These are phyloP conservation scores for Penicillium palitans DNA, from an alignment of 2,329 filamentous ascomycete genomes.

Conservation along the genomic window DNA sequence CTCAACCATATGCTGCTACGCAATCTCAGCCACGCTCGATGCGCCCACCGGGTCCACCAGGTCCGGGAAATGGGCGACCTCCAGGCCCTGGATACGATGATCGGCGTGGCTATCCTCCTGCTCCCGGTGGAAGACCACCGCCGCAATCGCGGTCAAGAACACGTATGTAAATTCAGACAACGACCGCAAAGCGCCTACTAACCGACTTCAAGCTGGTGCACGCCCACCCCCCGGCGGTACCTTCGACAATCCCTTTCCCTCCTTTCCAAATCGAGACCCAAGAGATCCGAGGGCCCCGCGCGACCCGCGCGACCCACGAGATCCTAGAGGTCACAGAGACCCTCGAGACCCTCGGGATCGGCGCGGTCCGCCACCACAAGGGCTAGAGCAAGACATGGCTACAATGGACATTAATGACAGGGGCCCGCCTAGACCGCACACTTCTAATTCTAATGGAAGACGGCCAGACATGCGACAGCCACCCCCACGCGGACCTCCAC, in stretches of 20 bases:
- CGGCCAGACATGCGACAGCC: conserved; percentile 33
- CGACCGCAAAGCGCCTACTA: conserved; percentile 5
- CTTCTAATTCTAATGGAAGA: conserved; percentile 37
- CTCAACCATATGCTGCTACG: conserved; percentile 29
- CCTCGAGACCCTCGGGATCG: conserved; percentile 30
- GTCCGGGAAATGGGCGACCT: conserved; percentile 31
- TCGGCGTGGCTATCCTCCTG: conserved; percentile 28
- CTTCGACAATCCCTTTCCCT: conserved; percentile 55
- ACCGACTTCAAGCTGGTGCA: conserved; percentile 17
- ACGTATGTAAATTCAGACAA: conserved; percentile 30
- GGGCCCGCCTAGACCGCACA: conserved; percentile 39
- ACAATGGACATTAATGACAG: conserved; percentile 41
- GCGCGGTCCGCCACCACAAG: conserved; percentile 36
- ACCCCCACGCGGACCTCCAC: conserved; percentile 27
- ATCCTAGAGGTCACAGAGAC: conserved; percentile 34
- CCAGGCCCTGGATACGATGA: conserved; percentile 25
- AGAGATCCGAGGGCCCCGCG: conserved; percentile 2
- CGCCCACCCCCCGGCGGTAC: conserved; percentile 40
- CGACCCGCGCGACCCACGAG: conserved; percentile 12
- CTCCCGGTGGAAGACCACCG: conserved; percentile 30
- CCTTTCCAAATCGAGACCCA: conserved; percentile 32
- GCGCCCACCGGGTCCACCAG: conserved; percentile 33
- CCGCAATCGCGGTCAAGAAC: conserved; percentile 34
- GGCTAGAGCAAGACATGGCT: conserved; percentile 42
- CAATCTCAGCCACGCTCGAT: conserved; percentile 34